Evolutionary conservation across 2,329 filamentous ascomycete species (phyloP).

Genomic region (Aspergillus clavatus): DNA sequence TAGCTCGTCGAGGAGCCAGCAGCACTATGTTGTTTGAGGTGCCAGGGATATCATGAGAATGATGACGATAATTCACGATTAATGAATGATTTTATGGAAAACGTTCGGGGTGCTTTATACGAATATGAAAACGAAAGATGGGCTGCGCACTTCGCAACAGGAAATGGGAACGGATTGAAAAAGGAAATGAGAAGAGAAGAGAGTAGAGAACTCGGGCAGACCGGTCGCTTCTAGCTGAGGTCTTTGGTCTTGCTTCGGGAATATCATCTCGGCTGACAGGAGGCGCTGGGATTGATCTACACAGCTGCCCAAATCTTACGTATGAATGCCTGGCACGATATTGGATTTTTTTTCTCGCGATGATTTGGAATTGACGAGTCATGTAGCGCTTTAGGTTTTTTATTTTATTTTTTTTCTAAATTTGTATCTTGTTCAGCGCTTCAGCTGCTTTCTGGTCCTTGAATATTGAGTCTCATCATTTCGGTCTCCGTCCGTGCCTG

Average conservation of each 20-base stretch:
- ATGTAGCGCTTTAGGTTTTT: not conserved
- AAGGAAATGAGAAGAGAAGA: not conserved
- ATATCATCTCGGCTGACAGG: not conserved
- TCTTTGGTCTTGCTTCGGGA: not conserved
- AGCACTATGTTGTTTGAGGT: conserved; percentile 27
- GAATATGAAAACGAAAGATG: not conserved
- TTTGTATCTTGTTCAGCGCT: too few relatives aligned
- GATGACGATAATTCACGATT: not conserved
- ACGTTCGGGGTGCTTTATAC: not conserved
- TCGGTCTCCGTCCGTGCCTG: too few relatives aligned
- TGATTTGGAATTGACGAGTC: not conserved
- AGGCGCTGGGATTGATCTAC: not conserved
- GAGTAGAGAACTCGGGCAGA: not conserved
- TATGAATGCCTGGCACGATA: not conserved
- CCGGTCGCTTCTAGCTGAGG: not conserved
- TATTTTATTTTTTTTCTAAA: too few relatives aligned
- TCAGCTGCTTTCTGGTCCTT: not conserved
- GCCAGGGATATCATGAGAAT: not conserved
- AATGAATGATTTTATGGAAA: conserved; percentile 2
- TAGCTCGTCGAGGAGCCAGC: conserved; percentile 26
- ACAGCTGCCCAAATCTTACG: not conserved
- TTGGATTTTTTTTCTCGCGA: not conserved
- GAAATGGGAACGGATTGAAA: not conserved
- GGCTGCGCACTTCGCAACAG: not conserved
- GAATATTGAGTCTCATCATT: not conserved